A percentile compares a stretch with the other conserved stretches of the same genome.
Evolutionary conservation across 495 filamentous ascomycete genomes (phyloP).

Genomic region (Lentithecium fluviatile): DNA sequence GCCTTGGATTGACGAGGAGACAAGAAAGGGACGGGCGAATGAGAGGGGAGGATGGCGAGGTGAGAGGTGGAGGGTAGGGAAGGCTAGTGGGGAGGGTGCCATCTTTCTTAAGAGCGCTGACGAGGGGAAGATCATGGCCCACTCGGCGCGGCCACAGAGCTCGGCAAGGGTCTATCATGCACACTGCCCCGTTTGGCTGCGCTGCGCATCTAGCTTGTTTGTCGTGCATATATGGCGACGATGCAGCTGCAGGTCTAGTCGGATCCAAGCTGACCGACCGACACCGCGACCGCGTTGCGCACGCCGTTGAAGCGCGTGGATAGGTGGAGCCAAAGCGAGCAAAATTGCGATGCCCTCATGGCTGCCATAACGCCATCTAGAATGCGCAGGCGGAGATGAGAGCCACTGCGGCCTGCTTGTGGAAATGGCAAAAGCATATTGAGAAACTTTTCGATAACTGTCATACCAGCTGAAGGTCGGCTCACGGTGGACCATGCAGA

Average conservation of each 20-base stretch:
- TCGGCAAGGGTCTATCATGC: slow-evolving; percentile 33
- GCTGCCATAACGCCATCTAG: not conserved
- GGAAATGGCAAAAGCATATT: slow-evolving; percentile 26
- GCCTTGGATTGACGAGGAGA: slow-evolving; percentile 34
- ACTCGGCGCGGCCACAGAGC: slow-evolving; percentile 32
- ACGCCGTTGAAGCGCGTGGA: slow-evolving; percentile 30
- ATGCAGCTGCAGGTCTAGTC: slow-evolving; percentile 32
- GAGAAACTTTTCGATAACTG: not conserved
- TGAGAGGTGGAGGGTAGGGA: slow-evolving; percentile 36
- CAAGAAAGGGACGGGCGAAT: slow-evolving; percentile 45
- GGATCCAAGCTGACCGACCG: slow-evolving; percentile 35
- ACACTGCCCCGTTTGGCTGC: slow-evolving; percentile 33
- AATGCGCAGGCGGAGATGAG: slow-evolving; percentile 28
- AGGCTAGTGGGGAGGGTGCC: slow-evolving; percentile 35
- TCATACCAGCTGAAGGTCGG: slow-evolving; percentile 26
- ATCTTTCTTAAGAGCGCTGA: slow-evolving; percentile 30
- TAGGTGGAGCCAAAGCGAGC: slow-evolving; percentile 15
- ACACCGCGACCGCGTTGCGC: slow-evolving; percentile 25
- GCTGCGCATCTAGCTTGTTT: slow-evolving; percentile 30
- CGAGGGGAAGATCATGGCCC: slow-evolving; percentile 32
- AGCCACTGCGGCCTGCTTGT: slow-evolving; percentile 16
- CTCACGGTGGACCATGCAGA: slow-evolving; percentile 13
- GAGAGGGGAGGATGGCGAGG: slow-evolving; percentile 44
- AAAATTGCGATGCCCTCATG: slow-evolving; percentile 29
- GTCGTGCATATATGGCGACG: slow-evolving; percentile 31